Conservation (phyloP, 371 early-diverging fungal genomes). For the Actinomortierella wolfii region DNA sequence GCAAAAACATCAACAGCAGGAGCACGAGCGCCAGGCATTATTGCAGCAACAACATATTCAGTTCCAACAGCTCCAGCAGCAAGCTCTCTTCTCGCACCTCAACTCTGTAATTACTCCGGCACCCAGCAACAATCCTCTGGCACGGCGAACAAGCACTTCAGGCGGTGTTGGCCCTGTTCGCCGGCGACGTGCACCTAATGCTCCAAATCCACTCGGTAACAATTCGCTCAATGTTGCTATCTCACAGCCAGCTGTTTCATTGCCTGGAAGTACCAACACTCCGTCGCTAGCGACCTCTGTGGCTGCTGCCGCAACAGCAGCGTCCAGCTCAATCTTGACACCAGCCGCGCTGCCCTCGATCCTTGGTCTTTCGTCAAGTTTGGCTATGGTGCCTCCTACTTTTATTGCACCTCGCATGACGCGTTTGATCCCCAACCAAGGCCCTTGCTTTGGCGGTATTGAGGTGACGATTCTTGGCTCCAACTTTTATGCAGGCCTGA, state of each 20-base stretch:
- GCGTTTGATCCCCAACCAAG: conserved; percentile 75
- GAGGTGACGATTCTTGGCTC: conserved; percentile 83
- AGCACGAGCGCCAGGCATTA: conserved; percentile 1
- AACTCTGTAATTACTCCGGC: neutral
- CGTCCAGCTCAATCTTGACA: conserved; percentile 14
- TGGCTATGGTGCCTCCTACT: conserved; percentile 32
- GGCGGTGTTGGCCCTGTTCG: conserved; percentile 36
- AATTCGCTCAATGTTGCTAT: conserved; percentile 3
- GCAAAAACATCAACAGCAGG: conserved; percentile 33
- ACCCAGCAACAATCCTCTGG: conserved; percentile 27
- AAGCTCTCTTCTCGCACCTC: conserved; percentile 36
- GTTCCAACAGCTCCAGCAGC: conserved; percentile 42
- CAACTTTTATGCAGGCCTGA: conserved; percentile 72
- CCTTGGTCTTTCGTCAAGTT: conserved; percentile 24
- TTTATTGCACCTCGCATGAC: conserved; percentile 53
- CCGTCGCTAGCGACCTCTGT: conserved; percentile 9
- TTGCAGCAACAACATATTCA: conserved; percentile 44
- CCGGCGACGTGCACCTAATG: conserved; percentile 19
- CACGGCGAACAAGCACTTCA: conserved; percentile 29
- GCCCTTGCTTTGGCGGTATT: conserved; percentile 85
- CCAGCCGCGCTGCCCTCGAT: conserved; percentile 32
- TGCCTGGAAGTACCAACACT: conserved; percentile 9
- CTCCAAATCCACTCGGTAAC: conserved; percentile 20
- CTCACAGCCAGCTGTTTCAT: conserved; percentile 9
- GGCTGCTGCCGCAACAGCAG: neutral